Base-by-base conservation (phyloP, 2,329 filamentous ascomycete species). In the Macrophomina tecta region DNA sequence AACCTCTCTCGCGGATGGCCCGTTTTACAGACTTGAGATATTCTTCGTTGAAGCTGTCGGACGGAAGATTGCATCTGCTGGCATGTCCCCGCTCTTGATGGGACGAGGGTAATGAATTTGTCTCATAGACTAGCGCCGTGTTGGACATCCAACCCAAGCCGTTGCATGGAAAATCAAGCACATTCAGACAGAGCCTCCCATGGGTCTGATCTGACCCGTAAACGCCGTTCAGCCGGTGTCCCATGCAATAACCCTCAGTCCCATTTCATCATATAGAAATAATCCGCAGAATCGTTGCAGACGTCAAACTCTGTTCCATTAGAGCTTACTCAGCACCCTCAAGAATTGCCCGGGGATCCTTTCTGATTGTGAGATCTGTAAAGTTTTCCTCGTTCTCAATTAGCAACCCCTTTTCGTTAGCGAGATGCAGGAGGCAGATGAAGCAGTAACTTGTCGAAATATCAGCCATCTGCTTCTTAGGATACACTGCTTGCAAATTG, bases 401-500 rank as follows among this genome's bases (percentile, higher is more conserved):
- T 30, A 91, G 84, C 46, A 97, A 82, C 0, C 94, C 94, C 81
- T 96, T 94, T 76, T 97, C 94, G 79, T 97, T 97, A 68, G 94
- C 94, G 73, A 97, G 77, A 79, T 97, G 94, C 70, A 97, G 82
- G 67, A 97, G 81, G 73, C 92, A 96, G 70, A 99, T 99, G 81
- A 98, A 99, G 77, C 95, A 97, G 71, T 87, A 91, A 16, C 85
- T 96, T 0, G 95, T 99, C 42, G 93, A 97, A 74, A 99, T 98
- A 79, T 99, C 95, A 68, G 91, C 89, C 88, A 99, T 92, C 68
- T 89, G 88, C 71, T 91, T 86, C 77, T 92, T 91, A 11, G 93
- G 90, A 75, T 99, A 99, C 7, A 97, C 93, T 4, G 85, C 81
- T 76, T 96, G 91, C 55, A 99, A 82, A 69, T 90, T 90, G 76